phyloP scores from a whole-genome alignment of 2,329 filamentous ascomycete species.

The Gliomastix tumulicola region DNA sequence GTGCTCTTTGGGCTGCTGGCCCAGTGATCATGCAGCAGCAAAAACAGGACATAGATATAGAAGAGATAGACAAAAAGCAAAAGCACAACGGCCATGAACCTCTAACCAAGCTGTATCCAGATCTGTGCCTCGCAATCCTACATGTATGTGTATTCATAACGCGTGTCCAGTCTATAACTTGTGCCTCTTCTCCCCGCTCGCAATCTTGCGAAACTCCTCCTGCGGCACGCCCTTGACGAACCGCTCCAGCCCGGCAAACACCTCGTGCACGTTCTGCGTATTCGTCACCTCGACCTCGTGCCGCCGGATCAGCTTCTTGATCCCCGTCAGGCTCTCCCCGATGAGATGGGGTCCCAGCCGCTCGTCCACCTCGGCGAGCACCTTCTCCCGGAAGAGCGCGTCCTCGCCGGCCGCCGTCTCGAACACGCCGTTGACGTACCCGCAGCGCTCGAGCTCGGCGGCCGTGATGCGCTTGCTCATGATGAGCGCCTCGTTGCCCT shows the following conservation, averaged over 20 bases:
- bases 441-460: slow-evolving; percentile 65
- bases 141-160: slow-evolving; percentile 1
- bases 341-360: slow-evolving; percentile 73
- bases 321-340: slow-evolving; percentile 69
- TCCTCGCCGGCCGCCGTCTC: slow-evolving; percentile 52
- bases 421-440: slow-evolving; percentile 85
- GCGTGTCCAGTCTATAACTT: slow-evolving; percentile 66
- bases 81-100: no score
- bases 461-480: slow-evolving; percentile 74
- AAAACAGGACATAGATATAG: slow-evolving; percentile 3
- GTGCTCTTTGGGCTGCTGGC: slow-evolving; percentile 74
- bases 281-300: slow-evolving; percentile 70
- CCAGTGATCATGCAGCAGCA: no score
- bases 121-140: no score
- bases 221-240: slow-evolving; percentile 79
- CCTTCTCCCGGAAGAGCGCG: slow-evolving; percentile 61
- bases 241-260: slow-evolving; percentile 75
- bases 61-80: slow-evolving; percentile 3
- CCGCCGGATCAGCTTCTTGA: slow-evolving; percentile 75
- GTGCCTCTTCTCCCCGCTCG: slow-evolving; percentile 85
- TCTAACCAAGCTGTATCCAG: neutral
- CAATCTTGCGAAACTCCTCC: slow-evolving; percentile 80
- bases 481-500: slow-evolving; percentile 87
- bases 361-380: slow-evolving; percentile 76
- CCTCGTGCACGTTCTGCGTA: slow-evolving; percentile 72